Evolutionary conservation across 169 alveolate species (phyloP), one percentile per base, ranked within the genome.

Genomic region (Plasmodium blacklocki): DNA sequence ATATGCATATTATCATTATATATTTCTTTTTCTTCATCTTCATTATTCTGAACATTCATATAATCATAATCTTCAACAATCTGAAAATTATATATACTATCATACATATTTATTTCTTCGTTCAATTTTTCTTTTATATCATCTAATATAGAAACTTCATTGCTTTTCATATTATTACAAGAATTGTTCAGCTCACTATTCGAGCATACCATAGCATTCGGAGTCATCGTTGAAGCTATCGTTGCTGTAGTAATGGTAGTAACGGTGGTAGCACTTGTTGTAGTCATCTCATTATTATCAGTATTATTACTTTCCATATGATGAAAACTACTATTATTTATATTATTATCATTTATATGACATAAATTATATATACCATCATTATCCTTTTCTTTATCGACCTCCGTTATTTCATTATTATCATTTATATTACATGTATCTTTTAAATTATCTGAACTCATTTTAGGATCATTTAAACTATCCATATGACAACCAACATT

Each of bases 241-340:
- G 74, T 32, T 32, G 45, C 26, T 14, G 56, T 67, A 63, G 43
- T 43, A 18, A 23, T 14, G 2, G 72, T 19, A 63, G 29, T 43
- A 39, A 29, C 29, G 5, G 21, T 29, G 2, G 29, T 21, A n/a
- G 60, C 18, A n/a, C 39, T 67, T n/a, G 74, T 74, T 6, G 23
- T 39, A 19, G 86, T 21, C 1, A 49, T 62, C n/a, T 73, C 63
- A 19, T 73, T 74, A 7, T 52, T 66, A 59, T 74, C 88, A 11
- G 67, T 45, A n/a, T 74, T 74, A 54, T 74, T 74, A 19, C 88
- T 74, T 45, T 19, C 63, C 74, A 74, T 78, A 56, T 78, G 64
- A 43, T 50, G 26, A 11, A 21, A 23, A 26, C 32, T 78, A 18
- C 71, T 78, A 64, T 66, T 78, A 47, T 32, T 78, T 15, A 64